A percentile compares a stretch with the other conserved stretches of the same genome.
These are phyloP conservation scores for Kickxella alabastrina DNA, from an alignment of 192 early-diverging fungal species.

Conservation along the genomic window DNA sequence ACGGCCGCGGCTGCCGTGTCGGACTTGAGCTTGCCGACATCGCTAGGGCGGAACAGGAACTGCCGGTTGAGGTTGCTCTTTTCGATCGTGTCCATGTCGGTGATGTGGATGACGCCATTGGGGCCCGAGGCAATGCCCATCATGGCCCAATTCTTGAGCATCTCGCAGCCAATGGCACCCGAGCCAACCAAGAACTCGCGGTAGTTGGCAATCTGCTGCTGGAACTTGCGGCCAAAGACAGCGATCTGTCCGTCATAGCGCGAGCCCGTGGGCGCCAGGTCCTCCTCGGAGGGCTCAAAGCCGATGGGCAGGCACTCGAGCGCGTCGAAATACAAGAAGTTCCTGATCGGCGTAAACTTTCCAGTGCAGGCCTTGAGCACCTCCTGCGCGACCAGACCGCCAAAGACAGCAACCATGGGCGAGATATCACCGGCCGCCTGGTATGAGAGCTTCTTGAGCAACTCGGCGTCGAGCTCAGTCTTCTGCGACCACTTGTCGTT, in stretches of 20 bases:
- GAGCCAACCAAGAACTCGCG: slow-evolving; percentile 96
- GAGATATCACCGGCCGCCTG: slow-evolving; percentile 87
- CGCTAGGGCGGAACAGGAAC: slow-evolving; percentile 89
- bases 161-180: slow-evolving; percentile 99
- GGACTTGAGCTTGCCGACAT: slow-evolving; percentile 93
- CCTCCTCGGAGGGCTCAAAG: slow-evolving; percentile 61
- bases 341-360: slow-evolving; percentile 90
- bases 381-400: slow-evolving; percentile 96
- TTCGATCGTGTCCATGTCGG: slow-evolving; percentile 99
- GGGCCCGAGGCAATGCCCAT: slow-evolving; percentile 84
- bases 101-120: slow-evolving; percentile 78
- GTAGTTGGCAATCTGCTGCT: slow-evolving; percentile 78
- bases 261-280: slow-evolving; percentile 73
- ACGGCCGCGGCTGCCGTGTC: slow-evolving; percentile 85
- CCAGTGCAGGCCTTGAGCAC: slow-evolving; percentile 97
- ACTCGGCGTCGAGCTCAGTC: slow-evolving; percentile 77
- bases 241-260: slow-evolving; percentile 97
- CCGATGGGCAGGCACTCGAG: slow-evolving; percentile 88
- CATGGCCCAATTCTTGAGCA: slow-evolving; percentile 99
- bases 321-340: slow-evolving; percentile 96
- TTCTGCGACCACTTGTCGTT: slow-evolving; percentile 67
- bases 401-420: slow-evolving; percentile 95
- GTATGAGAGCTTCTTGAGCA: slow-evolving; percentile 82
- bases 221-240: slow-evolving; percentile 92
- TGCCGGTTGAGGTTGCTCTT: slow-evolving; percentile 99